Percentiles rank a stretch among this genome's conserved stretches.
Conservation (phyloP, 2,329 filamentous ascomycete species). For the Coniochaeta ligniaria region DNA sequence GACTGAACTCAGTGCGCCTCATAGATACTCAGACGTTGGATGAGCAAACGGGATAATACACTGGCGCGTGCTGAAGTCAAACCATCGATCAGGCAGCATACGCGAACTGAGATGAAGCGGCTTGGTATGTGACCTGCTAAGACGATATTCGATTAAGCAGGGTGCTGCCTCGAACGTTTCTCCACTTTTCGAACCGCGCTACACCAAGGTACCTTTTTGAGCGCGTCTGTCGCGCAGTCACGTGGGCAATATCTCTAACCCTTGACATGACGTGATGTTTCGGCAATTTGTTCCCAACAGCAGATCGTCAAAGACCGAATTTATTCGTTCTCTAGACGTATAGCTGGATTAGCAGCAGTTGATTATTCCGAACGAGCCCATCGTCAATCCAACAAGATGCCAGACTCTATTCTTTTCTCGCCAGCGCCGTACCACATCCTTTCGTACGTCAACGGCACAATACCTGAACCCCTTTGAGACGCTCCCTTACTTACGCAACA, state of each 20-base stretch:
- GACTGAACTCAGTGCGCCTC: neutral
- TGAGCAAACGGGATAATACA: neutral
- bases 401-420: constrained; percentile 48
- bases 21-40: neutral
- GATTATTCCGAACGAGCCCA: neutral
- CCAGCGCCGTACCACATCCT: constrained; percentile 71
- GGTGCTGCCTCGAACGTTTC: neutral
- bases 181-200: neutral
- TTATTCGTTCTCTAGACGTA: neutral
- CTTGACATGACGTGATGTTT: neutral
- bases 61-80: neutral
- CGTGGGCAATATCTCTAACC: neutral
- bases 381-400: constrained; percentile 23
- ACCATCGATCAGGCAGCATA: neutral
- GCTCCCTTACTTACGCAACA: constrained; percentile 4
- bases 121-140: neutral
- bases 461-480: neutral
- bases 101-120: neutral
- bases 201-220: neutral
- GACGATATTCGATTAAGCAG: constrained; percentile 1
- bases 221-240: neutral
- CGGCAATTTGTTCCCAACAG: neutral
- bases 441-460: constrained; percentile 43
- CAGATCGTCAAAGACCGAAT: neutral
- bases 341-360: neutral